These are phyloP conservation scores for Ceratocystis variospora DNA, from an alignment of 2,329 filamentous ascomycete genomes.

Conservation along the genomic window DNA sequence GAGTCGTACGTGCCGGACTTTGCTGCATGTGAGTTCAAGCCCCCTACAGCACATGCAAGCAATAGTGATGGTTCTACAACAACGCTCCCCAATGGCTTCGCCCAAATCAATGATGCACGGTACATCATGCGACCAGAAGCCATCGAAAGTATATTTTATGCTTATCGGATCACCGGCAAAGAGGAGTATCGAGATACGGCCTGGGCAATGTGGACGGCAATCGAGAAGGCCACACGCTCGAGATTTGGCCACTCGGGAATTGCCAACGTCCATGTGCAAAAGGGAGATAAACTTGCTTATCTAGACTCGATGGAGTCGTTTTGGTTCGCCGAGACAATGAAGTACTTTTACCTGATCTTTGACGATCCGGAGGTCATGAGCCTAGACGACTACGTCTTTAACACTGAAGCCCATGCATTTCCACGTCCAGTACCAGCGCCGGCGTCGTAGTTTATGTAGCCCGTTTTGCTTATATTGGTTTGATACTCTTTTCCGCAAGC, in stretches of 20 bases:
- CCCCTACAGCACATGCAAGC: conserved; percentile 20
- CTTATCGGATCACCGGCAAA: conserved; percentile 40
- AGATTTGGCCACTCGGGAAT: conserved; percentile 37
- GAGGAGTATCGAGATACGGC: conserved; percentile 36
- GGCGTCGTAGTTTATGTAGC: background rate
- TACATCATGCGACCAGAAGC: conserved; percentile 64
- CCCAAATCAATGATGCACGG: conserved; percentile 38
- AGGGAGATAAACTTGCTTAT: conserved; percentile 26
- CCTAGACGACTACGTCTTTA: conserved; percentile 53
- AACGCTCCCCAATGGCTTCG: conserved; percentile 36
- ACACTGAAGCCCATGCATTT: conserved; percentile 39
- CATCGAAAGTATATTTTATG: conserved; percentile 50
- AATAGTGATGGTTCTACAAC: conserved; percentile 22
- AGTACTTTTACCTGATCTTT: conserved; percentile 63
- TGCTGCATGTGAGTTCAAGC: conserved; percentile 24
- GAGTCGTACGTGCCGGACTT: conserved; percentile 20
- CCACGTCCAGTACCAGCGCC: conserved; percentile 20
- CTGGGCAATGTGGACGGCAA: conserved; percentile 39
- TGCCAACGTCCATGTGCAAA: conserved; percentile 26
- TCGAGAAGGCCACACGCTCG: conserved; percentile 34
- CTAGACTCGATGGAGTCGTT: conserved; percentile 58
- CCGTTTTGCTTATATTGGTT: background rate
- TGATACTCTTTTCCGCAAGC: background rate
- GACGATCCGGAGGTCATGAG: conserved; percentile 48
- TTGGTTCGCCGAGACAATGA: conserved; percentile 60